phyloP scores from a whole-genome alignment of 2,329 filamentous ascomycete genomes.

The Escovopsis weberi region DNA sequence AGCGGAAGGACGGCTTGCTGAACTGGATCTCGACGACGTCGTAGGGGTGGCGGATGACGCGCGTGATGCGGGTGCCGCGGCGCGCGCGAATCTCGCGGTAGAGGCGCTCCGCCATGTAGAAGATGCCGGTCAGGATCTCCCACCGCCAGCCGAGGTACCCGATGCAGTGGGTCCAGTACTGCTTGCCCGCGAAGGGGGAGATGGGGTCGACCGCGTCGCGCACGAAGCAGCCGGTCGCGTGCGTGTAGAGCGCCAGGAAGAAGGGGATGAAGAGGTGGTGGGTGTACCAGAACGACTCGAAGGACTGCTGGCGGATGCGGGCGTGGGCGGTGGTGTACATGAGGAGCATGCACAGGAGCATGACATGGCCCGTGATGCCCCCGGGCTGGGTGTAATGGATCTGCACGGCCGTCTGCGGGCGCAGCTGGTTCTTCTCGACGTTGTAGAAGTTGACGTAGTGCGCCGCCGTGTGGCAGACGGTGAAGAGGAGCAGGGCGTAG shows the following conservation, averaged over 20 bases:
- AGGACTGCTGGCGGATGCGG: slow-evolving; percentile 90
- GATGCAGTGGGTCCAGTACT: slow-evolving; percentile 85
- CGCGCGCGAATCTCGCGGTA: slow-evolving; percentile 82
- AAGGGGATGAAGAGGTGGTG: slow-evolving; percentile 98
- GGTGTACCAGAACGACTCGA: slow-evolving; percentile 98
- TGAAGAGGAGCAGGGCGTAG: slow-evolving; percentile 76
- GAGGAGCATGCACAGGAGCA: slow-evolving; percentile 97
- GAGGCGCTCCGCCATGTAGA: slow-evolving; percentile 78
- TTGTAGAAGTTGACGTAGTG: slow-evolving; percentile 99
- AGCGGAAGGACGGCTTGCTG: slow-evolving; percentile 87
- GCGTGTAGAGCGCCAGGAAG: slow-evolving; percentile 83
- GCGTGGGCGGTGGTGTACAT: slow-evolving; percentile 95
- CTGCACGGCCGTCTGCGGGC: slow-evolving; percentile 65
- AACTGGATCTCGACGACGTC: slow-evolving; percentile 97
- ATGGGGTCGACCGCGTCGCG: slow-evolving; percentile 57
- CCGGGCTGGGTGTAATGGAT: slow-evolving; percentile 85
- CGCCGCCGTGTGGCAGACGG: slow-evolving; percentile 56
- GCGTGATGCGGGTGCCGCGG: slow-evolving; percentile 75
- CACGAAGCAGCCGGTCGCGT: slow-evolving; percentile 92
- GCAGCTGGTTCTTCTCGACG: slow-evolving; percentile 72
- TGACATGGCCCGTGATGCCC: slow-evolving; percentile 89
- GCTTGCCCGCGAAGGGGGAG: slow-evolving; percentile 70
- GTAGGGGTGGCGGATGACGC: slow-evolving; percentile 90
- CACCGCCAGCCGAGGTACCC: slow-evolving; percentile 96
- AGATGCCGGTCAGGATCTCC: slow-evolving; percentile 73